phyloP scores from a whole-genome alignment of 2,329 filamentous ascomycete species.

The Fusarium robinianum region DNA sequence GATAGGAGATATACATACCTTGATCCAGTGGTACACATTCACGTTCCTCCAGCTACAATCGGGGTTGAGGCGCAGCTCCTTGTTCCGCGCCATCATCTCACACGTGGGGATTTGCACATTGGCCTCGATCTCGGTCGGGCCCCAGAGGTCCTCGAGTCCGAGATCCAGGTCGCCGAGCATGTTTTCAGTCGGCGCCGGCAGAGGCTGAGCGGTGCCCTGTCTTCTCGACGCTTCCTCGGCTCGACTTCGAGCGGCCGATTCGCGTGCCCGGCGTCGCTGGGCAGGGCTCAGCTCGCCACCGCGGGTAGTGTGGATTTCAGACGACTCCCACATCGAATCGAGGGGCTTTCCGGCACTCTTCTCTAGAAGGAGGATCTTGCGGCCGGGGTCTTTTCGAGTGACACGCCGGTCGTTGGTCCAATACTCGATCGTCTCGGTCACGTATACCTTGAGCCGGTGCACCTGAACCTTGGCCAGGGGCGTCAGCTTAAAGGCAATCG shows the following conservation, averaged over 20 bases:
- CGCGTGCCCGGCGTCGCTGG: constrained; percentile 53
- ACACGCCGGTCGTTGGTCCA: constrained; percentile 85
- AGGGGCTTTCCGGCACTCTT: constrained; percentile 81
- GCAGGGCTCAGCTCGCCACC: constrained; percentile 73
- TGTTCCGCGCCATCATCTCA: constrained; percentile 78
- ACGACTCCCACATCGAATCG: constrained; percentile 72
- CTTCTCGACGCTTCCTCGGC: constrained; percentile 57
- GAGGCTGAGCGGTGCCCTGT: constrained; percentile 44
- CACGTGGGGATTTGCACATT: constrained; percentile 91
- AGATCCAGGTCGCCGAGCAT: constrained; percentile 79
- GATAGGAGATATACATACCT: constrained; percentile 59
- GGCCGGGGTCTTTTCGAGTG: constrained; percentile 79
- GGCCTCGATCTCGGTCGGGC: constrained; percentile 92
- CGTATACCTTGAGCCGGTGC: constrained; percentile 87
- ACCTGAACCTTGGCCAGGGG: constrained; percentile 92
- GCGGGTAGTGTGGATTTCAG: constrained; percentile 74
- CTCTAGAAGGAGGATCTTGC: constrained; percentile 85
- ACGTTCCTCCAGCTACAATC: constrained; percentile 95
- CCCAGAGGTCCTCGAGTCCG: constrained; percentile 72
- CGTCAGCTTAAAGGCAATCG: constrained; percentile 92
- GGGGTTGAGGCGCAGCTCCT: constrained; percentile 70
- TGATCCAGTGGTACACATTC: constrained; percentile 95
- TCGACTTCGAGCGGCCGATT: constrained; percentile 53
- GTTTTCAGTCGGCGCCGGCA: constrained; percentile 66
- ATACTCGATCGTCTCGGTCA: constrained; percentile 90